phyloP scores from a whole-genome alignment of 352 stramenopile species.

The Pythium dissimile region DNA sequence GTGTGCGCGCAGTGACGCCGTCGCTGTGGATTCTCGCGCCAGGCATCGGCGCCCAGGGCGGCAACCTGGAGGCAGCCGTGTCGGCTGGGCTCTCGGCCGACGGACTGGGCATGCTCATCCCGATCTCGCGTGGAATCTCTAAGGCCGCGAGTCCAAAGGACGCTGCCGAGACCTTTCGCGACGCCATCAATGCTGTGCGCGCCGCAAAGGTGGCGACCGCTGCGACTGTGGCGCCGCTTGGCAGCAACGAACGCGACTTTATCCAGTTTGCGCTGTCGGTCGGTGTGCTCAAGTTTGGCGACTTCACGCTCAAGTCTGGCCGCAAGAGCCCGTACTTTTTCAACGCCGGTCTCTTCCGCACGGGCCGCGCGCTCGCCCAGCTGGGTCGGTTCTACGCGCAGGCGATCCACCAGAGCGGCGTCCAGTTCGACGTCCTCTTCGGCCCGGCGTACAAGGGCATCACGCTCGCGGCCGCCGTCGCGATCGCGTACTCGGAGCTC shows the following conservation, averaged over 20 bases:
- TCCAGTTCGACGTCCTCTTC: slow-evolving; percentile 99
- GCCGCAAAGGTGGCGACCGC: slow-evolving; percentile 38
- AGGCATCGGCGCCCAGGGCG: slow-evolving; percentile 93
- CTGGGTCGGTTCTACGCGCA: slow-evolving; percentile 94
- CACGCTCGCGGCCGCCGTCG: slow-evolving; percentile 93
- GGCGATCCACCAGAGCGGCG: slow-evolving; percentile 85
- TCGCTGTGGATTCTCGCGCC: slow-evolving; percentile 97
- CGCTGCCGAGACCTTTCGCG: slow-evolving; percentile 88
- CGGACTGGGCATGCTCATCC: slow-evolving; percentile 93
- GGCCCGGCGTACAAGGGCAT: slow-evolving; percentile 99
- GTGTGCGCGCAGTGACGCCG: slow-evolving; percentile 80
- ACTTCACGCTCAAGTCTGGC: slow-evolving; percentile 98
- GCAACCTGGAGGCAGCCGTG: slow-evolving; percentile 90
- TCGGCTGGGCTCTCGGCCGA: slow-evolving; percentile 71
- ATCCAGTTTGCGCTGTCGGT: slow-evolving; percentile 95
- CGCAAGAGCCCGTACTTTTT: slow-evolving; percentile 99
- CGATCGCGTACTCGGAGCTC: slow-evolving; percentile 89
- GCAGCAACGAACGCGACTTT: slow-evolving; percentile 88
- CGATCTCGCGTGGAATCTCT: slow-evolving; percentile 96
- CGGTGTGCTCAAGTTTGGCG: slow-evolving; percentile 97
- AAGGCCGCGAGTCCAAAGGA: slow-evolving; percentile 86
- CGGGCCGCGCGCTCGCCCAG: slow-evolving; percentile 89
- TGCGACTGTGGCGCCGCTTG: background rate
- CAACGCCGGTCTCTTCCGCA: slow-evolving; percentile 97
- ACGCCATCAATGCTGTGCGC: slow-evolving; percentile 93